Percentiles rank a stretch among this genome's conserved stretches.
phyloP scores from a whole-genome alignment of 2,329 filamentous ascomycete species.

The Xylaria sp. region DNA sequence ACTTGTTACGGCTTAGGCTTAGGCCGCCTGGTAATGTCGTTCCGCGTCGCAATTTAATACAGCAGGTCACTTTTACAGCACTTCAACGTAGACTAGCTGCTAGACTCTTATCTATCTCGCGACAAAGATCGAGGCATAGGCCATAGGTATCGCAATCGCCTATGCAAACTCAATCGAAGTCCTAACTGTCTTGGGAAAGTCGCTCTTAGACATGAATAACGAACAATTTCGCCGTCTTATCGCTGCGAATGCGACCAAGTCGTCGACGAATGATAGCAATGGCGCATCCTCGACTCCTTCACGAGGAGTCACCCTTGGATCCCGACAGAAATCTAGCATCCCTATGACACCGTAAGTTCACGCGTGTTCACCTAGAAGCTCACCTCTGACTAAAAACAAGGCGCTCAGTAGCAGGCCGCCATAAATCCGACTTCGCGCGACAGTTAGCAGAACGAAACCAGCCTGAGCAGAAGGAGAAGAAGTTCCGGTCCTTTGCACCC shows the following conservation, averaged over 20 bases:
- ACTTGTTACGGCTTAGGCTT: too few relatives aligned
- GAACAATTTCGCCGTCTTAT: constrained; percentile 89
- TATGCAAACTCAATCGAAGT: not conserved
- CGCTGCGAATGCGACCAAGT: constrained; percentile 59
- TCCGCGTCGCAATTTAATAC: too few relatives aligned
- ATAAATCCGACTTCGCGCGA: constrained; percentile 78
- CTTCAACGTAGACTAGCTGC: too few relatives aligned
- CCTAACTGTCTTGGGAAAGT: not conserved
- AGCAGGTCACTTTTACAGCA: not conserved
- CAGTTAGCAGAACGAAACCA: constrained; percentile 82
- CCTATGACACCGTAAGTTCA: constrained; percentile 89
- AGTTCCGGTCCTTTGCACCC: constrained; percentile 80
- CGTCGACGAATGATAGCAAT: constrained; percentile 55
- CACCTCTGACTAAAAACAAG: constrained; percentile 53
- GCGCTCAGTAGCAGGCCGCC: constrained; percentile 69
- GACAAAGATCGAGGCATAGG: not conserved
- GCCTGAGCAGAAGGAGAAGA: constrained; percentile 69
- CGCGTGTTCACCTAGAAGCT: constrained; percentile 11
- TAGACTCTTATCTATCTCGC: not conserved
- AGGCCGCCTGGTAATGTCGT: too few relatives aligned
- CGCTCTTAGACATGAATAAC: constrained; percentile 79
- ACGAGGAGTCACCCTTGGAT: constrained; percentile 71
- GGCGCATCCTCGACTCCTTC: constrained; percentile 55
- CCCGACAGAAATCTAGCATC: constrained; percentile 81
- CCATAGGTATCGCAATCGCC: not conserved